phyloP scores from a whole-genome alignment of 2,329 filamentous ascomycete genomes.

The Pseudogymnoascus sp. region DNA sequence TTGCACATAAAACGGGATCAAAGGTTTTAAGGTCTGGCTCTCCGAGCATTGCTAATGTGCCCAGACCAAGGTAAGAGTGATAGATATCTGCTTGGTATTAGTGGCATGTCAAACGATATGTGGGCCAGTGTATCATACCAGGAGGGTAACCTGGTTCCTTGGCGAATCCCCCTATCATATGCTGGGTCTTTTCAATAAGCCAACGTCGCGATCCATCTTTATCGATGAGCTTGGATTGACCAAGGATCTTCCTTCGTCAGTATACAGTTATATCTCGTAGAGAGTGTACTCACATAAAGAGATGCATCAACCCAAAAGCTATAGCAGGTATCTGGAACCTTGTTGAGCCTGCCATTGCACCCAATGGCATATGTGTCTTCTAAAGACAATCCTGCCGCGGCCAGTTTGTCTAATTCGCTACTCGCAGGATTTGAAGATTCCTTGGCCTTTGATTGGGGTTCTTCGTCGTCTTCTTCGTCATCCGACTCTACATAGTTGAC shows the following conservation, averaged over 20 bases:
- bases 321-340: constrained; percentile 91
- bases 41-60: constrained; percentile 65
- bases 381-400: constrained; percentile 15
- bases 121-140: constrained; percentile 36
- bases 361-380: constrained; percentile 46
- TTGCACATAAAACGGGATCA: constrained; percentile 71
- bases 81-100: constrained; percentile 54
- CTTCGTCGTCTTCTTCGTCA: constrained; percentile 38
- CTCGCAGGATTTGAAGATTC: constrained; percentile 27
- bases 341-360: constrained; percentile 87
- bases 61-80: constrained; percentile 82
- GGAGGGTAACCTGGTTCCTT: constrained; percentile 62
- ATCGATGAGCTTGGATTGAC: constrained; percentile 50
- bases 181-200: constrained; percentile 78
- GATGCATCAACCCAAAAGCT: constrained; percentile 82
- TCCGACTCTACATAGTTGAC: constrained; percentile 47
- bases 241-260: constrained; percentile 43
- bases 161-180: constrained; percentile 75
- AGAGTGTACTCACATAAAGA: constrained; percentile 34
- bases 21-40: constrained; percentile 62
- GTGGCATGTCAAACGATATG: constrained; percentile 1
- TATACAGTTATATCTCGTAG: constrained; percentile 21
- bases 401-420: neutral
- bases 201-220: constrained; percentile 60
- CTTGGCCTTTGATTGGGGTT: constrained; percentile 29